phyloP scores from a whole-genome alignment of 345 rosid genomes.

The Linum trigynum region DNA sequence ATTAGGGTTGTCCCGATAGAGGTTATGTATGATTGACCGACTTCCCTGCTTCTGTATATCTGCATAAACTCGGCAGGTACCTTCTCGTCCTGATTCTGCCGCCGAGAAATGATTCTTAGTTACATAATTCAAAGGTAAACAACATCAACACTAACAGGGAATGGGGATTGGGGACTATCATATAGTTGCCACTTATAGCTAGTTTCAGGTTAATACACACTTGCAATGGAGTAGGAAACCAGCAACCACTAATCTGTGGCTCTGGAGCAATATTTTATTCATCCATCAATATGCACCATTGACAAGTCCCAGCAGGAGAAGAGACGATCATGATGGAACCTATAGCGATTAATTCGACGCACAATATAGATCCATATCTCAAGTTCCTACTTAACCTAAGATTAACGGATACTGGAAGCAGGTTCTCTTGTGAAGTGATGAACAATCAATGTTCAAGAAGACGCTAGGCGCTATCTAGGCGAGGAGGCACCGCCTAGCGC shows the following conservation, averaged over 20 bases:
- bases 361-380: no score
- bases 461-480: no score
- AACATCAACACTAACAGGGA: not conserved
- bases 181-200: not conserved
- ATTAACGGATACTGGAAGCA: no score
- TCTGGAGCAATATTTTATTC: not conserved
- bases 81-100: conserved; percentile 32
- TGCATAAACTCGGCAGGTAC: conserved; percentile 42
- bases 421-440: no score
- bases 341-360: not conserved
- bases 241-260: not conserved
- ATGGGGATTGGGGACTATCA: not conserved
- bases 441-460: no score
- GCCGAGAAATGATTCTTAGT: conserved; percentile 1
- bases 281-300: not conserved
- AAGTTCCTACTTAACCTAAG: no score
- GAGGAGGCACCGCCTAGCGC: no score
- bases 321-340: not conserved
- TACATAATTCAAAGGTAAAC: not conserved
- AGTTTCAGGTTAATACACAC: not conserved
- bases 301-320: not conserved
- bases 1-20: conserved; percentile 74
- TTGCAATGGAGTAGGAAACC: not conserved
- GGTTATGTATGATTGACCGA: conserved; percentile 84
- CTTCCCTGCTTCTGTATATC: conserved; percentile 91